Conservation (phyloP, 73 alveolate species). For the Breviolum minutum region DNA sequence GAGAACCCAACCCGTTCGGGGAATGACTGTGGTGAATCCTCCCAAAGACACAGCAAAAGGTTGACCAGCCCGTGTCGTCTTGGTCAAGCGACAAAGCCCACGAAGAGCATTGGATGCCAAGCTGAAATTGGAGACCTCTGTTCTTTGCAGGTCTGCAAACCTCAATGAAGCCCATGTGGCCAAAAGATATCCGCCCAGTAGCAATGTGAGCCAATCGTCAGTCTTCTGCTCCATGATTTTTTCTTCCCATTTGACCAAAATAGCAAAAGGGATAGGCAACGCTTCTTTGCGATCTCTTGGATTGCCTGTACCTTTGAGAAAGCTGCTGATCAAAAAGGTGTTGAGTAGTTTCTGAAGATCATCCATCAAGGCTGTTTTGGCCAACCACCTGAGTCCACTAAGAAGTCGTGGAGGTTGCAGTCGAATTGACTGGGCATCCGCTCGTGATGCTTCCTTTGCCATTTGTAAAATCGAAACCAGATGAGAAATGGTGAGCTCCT, state of each 20-base stretch:
- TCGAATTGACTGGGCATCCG: neutral
- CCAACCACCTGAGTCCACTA: neutral
- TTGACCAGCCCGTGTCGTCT: conserved; percentile 2
- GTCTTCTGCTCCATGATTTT: neutral
- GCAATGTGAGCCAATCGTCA: neutral
- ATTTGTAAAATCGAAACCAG: neutral
- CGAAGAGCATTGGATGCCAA: neutral
- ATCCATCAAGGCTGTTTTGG: neutral
- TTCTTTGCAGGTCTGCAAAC: neutral
- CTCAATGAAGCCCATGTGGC: neutral
- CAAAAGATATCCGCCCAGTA: neutral
- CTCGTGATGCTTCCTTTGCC: neutral
- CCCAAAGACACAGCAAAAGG: neutral
- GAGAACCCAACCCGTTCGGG: neutral
- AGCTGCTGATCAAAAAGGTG: neutral
- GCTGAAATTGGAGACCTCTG: neutral
- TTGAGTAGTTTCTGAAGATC: too few relatives aligned
- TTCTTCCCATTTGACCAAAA: neutral
- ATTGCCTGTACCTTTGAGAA: neutral
- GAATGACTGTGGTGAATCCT: neutral
- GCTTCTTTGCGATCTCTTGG: neutral
- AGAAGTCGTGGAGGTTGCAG: neutral
- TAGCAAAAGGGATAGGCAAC: neutral
- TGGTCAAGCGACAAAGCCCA: neutral
- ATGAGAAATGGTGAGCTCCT: neutral